Evolutionary conservation across 2,329 filamentous ascomycete species (phyloP).

Genomic region (Cladosporium sphaerospermum): DNA sequence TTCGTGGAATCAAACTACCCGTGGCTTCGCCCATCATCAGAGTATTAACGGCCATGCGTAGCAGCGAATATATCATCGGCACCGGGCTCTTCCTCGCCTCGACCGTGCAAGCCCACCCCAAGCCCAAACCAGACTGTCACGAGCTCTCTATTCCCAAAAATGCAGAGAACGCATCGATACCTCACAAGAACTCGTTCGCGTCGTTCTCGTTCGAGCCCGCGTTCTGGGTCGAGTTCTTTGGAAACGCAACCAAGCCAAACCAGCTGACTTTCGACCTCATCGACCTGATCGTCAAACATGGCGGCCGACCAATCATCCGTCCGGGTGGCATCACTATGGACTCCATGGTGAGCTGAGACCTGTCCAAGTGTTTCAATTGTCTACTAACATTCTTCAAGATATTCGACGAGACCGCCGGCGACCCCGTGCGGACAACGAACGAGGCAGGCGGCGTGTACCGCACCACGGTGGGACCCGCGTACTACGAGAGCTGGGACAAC

Average conservation of each 20-base stretch:
- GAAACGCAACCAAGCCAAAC: conserved; percentile 22
- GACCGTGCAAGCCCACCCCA: conserved; percentile 1
- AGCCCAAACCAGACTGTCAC: not conserved
- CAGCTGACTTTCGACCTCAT: conserved; percentile 23
- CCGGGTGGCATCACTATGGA: conserved; percentile 29
- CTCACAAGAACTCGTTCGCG: conserved; percentile 21
- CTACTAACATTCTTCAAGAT: conserved; percentile 10
- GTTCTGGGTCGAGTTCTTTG: conserved; percentile 29
- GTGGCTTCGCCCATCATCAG: no score
- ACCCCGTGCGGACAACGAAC: conserved; percentile 22
- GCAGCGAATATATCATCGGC: not conserved
- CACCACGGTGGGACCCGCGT: conserved; percentile 25
- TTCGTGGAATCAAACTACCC: no score
- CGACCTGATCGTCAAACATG: conserved; percentile 23
- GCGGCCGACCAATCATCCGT: conserved; percentile 22
- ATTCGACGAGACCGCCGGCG: conserved; percentile 20
- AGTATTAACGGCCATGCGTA: not conserved
- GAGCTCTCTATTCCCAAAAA: conserved; percentile 14
- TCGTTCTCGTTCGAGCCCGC: conserved; percentile 28
- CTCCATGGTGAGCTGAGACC: conserved; percentile 15
- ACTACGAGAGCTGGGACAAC: conserved; percentile 27
- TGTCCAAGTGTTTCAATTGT: no score
- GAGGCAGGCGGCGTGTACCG: conserved; percentile 24
- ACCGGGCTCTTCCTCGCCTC: not conserved
- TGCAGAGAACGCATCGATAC: conserved; percentile 21